These are phyloP conservation scores for Auriscalpium vulgare DNA, from an alignment of 768 basidiomycete species.

Conservation along the genomic window DNA sequence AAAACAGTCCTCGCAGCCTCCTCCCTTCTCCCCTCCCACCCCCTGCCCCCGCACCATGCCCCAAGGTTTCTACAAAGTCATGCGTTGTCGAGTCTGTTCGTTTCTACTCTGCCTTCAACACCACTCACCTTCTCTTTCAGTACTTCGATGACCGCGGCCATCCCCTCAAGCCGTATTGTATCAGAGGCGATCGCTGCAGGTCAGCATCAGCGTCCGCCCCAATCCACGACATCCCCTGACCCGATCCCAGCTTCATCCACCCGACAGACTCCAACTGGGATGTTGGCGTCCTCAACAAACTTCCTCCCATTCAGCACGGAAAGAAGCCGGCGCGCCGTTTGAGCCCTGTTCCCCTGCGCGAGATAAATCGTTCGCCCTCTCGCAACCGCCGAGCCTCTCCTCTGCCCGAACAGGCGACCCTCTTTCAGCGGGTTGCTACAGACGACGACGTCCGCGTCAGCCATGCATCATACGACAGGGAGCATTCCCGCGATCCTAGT, in stretches of 20 bases:
- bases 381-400: neutral
- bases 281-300: neutral
- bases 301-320: neutral
- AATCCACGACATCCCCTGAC: neutral
- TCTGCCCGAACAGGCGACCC: neutral
- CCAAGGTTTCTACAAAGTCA: neutral
- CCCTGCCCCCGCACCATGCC: neutral
- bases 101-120: neutral
- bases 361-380: neutral
- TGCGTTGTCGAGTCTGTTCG: neutral
- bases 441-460: neutral
- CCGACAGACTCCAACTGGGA: neutral
- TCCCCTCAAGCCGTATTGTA: neutral
- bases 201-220: neutral
- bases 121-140: neutral
- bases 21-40: neutral
- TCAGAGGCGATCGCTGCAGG: neutral
- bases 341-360: neutral
- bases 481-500: neutral
- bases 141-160: neutral
- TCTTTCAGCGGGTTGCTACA: neutral
- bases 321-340: neutral
- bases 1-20: neutral
- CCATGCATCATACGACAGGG: neutral
- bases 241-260: slow-evolving; percentile 1